These are phyloP conservation scores for Themeda triandra DNA, from an alignment of 176 grass and related monocot species.

Conservation along the genomic window DNA sequence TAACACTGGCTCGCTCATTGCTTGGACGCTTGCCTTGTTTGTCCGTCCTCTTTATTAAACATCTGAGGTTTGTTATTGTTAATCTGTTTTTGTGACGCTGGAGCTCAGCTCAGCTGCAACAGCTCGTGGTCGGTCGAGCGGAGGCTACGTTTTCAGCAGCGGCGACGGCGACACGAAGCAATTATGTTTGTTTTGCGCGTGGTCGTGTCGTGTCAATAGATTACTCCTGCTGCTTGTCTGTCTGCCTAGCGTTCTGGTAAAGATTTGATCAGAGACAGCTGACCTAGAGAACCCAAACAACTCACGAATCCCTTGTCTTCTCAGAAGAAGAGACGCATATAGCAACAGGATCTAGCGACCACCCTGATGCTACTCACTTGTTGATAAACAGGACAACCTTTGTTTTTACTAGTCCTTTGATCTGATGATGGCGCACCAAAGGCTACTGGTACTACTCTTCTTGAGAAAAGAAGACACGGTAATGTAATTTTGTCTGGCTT, in stretches of 20 bases:
- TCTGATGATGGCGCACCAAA: background rate
- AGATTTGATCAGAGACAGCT: conserved; percentile 28
- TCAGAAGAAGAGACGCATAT: background rate
- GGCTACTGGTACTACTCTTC: too few species aligned
- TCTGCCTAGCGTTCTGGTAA: background rate
- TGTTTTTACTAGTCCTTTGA: background rate
- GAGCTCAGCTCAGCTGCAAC: background rate
- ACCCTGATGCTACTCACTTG: too few species aligned
- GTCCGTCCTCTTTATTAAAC: background rate
- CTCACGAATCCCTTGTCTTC: background rate
- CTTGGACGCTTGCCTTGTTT: background rate
- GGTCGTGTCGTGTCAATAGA: background rate
- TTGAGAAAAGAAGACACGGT: too few species aligned
- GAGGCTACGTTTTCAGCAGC: background rate
- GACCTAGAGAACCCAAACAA: background rate
- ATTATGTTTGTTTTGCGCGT: background rate
- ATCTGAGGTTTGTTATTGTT: background rate
- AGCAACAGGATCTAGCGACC: background rate
- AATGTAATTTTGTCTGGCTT: background rate
- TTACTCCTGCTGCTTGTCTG: background rate
- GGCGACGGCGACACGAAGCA: background rate
- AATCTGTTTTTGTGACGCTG: background rate
- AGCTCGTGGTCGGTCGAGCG: background rate
- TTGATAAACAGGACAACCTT: background rate
- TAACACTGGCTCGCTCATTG: background rate